Evolutionary conservation across 352 stramenopile species (phyloP).

Genomic region (Thalassiosira oceanica): DNA sequence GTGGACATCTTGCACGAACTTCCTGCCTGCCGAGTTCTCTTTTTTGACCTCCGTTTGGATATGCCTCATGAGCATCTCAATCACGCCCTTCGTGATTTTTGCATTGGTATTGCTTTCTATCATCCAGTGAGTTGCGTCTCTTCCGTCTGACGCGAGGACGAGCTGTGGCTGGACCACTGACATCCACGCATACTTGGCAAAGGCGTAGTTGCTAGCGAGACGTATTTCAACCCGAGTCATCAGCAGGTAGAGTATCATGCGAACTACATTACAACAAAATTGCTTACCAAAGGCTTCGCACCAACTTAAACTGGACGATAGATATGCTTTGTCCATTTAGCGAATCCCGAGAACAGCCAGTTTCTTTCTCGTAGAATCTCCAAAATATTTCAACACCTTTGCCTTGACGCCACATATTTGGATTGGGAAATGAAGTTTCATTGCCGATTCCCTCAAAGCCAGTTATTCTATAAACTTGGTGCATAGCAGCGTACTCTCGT

Average conservation of each 20-base stretch:
- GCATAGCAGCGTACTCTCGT: conserved; percentile 42
- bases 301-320: conserved; percentile 52
- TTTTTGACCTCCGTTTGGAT: conserved; percentile 18
- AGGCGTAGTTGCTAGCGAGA: conserved; percentile 54
- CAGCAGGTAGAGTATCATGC: background rate
- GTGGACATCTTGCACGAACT: conserved; percentile 1
- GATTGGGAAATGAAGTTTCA: conserved; percentile 32
- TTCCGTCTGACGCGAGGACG: background rate
- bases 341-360: conserved; percentile 31
- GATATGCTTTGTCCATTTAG: conserved; percentile 48
- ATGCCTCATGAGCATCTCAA: conserved; percentile 39
- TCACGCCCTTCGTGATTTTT: conserved; percentile 24
- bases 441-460: conserved; percentile 16
- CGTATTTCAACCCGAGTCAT: background rate
- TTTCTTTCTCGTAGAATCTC: conserved; percentile 51
- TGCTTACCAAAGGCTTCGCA: conserved; percentile 41
- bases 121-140: conserved; percentile 29
- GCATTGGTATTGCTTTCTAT: conserved; percentile 32
- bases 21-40: background rate
- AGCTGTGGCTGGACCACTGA: conserved; percentile 46
- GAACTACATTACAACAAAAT: background rate
- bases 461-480: conserved; percentile 49
- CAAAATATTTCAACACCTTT: conserved; percentile 60
- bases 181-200: conserved; percentile 67
- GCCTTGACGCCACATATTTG: conserved; percentile 43